phyloP scores from a whole-genome alignment of 2,329 filamentous ascomycete genomes.

The Lachnellula suecica region DNA sequence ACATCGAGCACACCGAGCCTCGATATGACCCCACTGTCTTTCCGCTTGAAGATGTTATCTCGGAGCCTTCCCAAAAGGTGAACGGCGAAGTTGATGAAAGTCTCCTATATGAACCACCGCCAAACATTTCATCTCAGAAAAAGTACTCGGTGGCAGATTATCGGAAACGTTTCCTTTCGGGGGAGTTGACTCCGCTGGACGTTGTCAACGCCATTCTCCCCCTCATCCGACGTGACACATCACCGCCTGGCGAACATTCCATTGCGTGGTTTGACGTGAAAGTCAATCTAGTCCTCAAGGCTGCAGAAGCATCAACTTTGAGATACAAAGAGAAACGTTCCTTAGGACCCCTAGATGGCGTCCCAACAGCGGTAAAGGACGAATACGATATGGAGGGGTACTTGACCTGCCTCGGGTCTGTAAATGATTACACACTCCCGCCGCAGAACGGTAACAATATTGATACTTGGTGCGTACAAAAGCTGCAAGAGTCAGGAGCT shows the following conservation, averaged over 20 bases:
- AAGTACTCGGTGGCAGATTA: constrained; percentile 72
- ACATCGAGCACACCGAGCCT: constrained; percentile 20
- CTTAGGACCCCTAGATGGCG: constrained; percentile 71
- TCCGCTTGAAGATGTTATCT: constrained; percentile 3
- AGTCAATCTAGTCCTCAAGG: constrained; percentile 59
- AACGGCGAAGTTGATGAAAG: not conserved
- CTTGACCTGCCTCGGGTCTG: constrained; percentile 16
- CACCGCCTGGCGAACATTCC: constrained; percentile 60
- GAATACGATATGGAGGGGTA: constrained; percentile 45
- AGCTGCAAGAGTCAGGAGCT: constrained; percentile 62
- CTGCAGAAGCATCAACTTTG: constrained; percentile 70
- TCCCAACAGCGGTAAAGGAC: constrained; percentile 82
- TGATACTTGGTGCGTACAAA: constrained; percentile 19
- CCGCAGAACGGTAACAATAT: constrained; percentile 11
- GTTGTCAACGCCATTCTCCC: constrained; percentile 71
- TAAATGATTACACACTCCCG: constrained; percentile 18
- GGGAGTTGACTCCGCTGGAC: constrained; percentile 67
- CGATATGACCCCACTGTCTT: constrained; percentile 21
- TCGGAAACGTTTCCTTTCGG: constrained; percentile 68
- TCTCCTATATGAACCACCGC: constrained; percentile 1
- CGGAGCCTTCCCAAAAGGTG: not conserved
- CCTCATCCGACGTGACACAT: constrained; percentile 60
- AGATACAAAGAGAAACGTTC: constrained; percentile 67
- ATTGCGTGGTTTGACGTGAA: constrained; percentile 69
- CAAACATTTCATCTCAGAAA: not conserved